Evolutionary conservation across 768 basidiomycete genomes (phyloP).

Genomic region (Mycena capillaripes): DNA sequence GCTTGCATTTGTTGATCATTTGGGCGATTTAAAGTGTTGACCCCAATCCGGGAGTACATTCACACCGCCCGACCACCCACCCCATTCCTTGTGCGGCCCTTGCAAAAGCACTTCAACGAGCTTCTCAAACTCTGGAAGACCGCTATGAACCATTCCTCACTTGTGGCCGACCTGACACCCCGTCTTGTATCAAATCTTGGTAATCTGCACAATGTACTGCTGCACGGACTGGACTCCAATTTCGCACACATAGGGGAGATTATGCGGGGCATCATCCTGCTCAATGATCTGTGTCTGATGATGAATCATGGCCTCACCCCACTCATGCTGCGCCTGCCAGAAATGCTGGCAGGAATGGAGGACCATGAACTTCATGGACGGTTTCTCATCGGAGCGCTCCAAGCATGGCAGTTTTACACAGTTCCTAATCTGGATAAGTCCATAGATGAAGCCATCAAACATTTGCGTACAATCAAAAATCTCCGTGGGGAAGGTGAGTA

Average conservation of each 20-base stretch:
- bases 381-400: neutral
- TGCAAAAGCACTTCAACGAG: neutral
- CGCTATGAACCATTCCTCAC: neutral
- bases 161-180: slow-evolving; percentile 2
- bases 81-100: neutral
- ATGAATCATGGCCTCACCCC: slow-evolving; percentile 1
- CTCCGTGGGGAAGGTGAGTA: neutral
- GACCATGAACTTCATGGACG: neutral
- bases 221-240: too few relatives aligned
- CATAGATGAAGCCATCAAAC: neutral
- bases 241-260: too few relatives aligned
- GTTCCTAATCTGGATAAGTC: neutral
- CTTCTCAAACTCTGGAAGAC: slow-evolving; percentile 1
- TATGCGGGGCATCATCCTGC: neutral
- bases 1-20: too few relatives aligned
- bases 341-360: neutral
- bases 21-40: too few relatives aligned
- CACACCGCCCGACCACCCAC: neutral
- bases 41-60: too few relatives aligned
- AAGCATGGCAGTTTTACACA: slow-evolving; percentile 2
- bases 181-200: neutral
- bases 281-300: neutral
- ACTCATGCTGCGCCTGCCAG: neutral
- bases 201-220: too few relatives aligned
- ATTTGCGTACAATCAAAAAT: neutral